Base-by-base conservation (phyloP, 768 basidiomycete genomes). In the Lentinula raphanica region DNA sequence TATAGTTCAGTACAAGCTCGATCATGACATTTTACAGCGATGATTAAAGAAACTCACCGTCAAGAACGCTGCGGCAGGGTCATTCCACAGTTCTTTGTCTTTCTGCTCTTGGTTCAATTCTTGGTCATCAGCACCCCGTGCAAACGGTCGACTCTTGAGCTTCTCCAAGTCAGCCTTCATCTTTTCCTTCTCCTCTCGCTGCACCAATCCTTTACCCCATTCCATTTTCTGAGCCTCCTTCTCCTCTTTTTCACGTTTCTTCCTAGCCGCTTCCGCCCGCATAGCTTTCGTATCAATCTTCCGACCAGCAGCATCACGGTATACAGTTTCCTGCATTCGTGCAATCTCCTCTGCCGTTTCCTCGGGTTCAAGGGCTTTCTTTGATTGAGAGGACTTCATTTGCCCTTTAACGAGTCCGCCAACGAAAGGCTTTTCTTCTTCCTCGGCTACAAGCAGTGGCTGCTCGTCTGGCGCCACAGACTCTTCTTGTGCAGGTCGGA, bases 121-220 rank as follows among this genome's bases (percentile, higher is more conserved):
- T 54, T 71, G 78, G 70, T 98, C 97, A 64, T 98, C 90, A 3
- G 81, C 90, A 64, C 82, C 80, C 45, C 95, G 77, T 5, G 92
- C 88, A 61, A 98, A 88, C 17, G 84, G 80, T 59, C 76, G 79
- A 12, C 73, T 74, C 59, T 76, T 80, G 71, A 88, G 84, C 64
- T 82, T 85, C 70, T 91, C 87, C 66, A 91, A 68, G 58, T 92
- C 85, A 58, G 71, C 66, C 66, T 73, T 81, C 67, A 77, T 74
- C 67, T 80, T 82, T 72, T 94, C 91, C 54, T 79, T 74, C 59
- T 94, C 90, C 23, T 91, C 88, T 59, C 86, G 76, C 74, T 98
- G 97, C 38, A 94, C 89, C 35, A 98, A 66, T 29, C 97, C 97
- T 71, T 96, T 98, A 0, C 93, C 94, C 97, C 97, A 98, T 69